Evolutionary conservation across 139 green algal species (phyloP).

Genomic region (Ulvella scutata): DNA sequence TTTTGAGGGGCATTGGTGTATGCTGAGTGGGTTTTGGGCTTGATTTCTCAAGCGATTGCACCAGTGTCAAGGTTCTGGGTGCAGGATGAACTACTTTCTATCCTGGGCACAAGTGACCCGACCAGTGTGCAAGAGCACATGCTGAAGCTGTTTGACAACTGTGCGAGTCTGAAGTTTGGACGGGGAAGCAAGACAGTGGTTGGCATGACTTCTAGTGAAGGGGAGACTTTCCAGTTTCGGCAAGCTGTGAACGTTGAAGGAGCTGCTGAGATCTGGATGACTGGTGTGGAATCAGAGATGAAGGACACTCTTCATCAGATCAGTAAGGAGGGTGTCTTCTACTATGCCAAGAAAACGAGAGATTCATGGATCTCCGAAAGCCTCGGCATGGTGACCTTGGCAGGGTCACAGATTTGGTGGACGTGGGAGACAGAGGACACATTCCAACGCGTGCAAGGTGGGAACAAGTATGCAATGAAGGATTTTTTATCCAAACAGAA

Average conservation of each 20-base stretch:
- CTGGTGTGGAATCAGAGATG: constrained; percentile 65
- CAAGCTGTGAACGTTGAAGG: constrained; percentile 50
- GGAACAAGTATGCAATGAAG: constrained; percentile 78
- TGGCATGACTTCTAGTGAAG: constrained; percentile 68
- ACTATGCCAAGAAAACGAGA: constrained; percentile 43
- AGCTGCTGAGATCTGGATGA: constrained; percentile 76
- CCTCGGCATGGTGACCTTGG: constrained; percentile 77
- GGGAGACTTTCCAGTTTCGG: constrained; percentile 65
- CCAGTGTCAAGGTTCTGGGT: no score
- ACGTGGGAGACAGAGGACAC: constrained; percentile 80
- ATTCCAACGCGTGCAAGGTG: constrained; percentile 44
- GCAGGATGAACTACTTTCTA: constrained; percentile 55
- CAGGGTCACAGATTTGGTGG: constrained; percentile 73
- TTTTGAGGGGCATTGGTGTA: no score
- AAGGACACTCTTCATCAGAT: constrained; percentile 47
- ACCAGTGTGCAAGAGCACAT: constrained; percentile 77
- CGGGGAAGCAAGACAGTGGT: constrained; percentile 66
- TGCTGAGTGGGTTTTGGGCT: no score
- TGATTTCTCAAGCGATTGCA: no score
- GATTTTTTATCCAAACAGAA: constrained; percentile 55
- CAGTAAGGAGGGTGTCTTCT: constrained; percentile 60
- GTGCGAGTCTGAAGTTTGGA: constrained; percentile 54
- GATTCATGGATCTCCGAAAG: constrained; percentile 58
- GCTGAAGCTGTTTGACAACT: constrained; percentile 91
- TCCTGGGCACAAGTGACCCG: constrained; percentile 61